phyloP scores from a whole-genome alignment of 306 rosid species.

The Malus fusca region DNA sequence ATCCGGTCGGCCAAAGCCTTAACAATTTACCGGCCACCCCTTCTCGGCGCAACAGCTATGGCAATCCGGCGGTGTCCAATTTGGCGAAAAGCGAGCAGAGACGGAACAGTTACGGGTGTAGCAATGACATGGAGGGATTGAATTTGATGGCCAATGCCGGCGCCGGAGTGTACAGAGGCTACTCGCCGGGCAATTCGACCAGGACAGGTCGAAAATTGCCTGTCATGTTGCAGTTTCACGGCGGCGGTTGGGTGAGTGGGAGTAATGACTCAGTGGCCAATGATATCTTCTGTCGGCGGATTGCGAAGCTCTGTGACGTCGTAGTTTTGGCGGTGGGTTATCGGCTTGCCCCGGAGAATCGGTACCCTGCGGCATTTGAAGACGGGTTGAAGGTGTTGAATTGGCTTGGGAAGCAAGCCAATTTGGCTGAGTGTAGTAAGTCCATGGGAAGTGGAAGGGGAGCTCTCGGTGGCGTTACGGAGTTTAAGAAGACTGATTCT shows the following conservation, averaged over 20 bases:
- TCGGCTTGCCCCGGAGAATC: constrained; percentile 79
- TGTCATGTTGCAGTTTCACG: constrained; percentile 84
- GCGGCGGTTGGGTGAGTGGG: constrained; percentile 99
- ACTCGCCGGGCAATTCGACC: constrained; percentile 34
- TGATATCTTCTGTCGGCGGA: constrained; percentile 69
- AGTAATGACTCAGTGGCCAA: constrained; percentile 76
- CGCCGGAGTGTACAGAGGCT: constrained; percentile 54
- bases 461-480: constrained; percentile 18
- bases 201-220: constrained; percentile 52
- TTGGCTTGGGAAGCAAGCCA: constrained; percentile 91
- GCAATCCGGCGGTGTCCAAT: constrained; percentile 19
- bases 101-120: constrained; percentile 37
- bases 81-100: constrained; percentile 28
- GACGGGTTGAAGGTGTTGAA: constrained; percentile 85
- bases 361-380: constrained; percentile 85
- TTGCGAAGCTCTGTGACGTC: constrained; percentile 71
- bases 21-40: constrained; percentile 3
- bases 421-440: constrained; percentile 83
- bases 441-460: constrained; percentile 47
- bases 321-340: constrained; percentile 74
- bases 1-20: constrained; percentile 12
- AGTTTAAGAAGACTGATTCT: constrained; percentile 53
- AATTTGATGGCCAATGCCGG: constrained; percentile 37
- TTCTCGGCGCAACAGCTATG: constrained; percentile 51
- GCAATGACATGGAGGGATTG: constrained; percentile 44